A percentile compares a stretch with the other conserved stretches of the same genome.
phyloP scores from a whole-genome alignment of 2,329 filamentous ascomycete genomes.

The Ceratocystis smalleyi region DNA sequence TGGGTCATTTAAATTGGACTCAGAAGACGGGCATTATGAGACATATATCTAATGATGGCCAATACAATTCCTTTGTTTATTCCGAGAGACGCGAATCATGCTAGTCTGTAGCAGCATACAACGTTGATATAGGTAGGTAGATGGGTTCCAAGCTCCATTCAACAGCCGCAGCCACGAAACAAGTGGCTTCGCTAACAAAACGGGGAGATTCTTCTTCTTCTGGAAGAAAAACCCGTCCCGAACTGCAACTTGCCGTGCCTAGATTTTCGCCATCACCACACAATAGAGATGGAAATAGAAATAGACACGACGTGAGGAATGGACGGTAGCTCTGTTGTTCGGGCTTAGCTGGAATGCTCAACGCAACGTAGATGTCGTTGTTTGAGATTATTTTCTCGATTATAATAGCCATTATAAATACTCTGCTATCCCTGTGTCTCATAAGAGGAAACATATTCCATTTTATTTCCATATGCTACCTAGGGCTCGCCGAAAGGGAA shows the following conservation, averaged over 20 bases:
- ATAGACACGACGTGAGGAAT: neutral
- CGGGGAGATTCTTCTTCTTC: neutral
- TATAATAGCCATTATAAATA: too few relatives aligned
- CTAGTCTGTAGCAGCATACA: neutral
- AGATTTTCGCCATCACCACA: neutral
- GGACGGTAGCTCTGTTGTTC: neutral
- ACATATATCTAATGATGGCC: neutral
- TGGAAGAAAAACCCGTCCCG: neutral
- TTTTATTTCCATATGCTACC: neutral
- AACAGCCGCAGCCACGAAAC: neutral
- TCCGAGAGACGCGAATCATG: neutral
- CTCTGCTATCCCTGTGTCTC: neutral
- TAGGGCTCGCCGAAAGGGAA: neutral
- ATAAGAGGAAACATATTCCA: conserved; percentile 1
- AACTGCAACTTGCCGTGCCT: neutral
- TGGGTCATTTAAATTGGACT: neutral
- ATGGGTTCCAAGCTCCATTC: neutral
- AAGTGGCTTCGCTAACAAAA: neutral
- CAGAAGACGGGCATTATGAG: neutral
- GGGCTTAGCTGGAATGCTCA: neutral
- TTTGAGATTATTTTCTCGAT: too few relatives aligned
- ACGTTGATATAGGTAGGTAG: too few relatives aligned
- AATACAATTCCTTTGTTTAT: neutral
- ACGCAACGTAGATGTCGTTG: neutral
- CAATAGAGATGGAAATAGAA: neutral